These are phyloP conservation scores for Termitomyces heimii DNA, from an alignment of 768 basidiomycete genomes.

Conservation along the genomic window DNA sequence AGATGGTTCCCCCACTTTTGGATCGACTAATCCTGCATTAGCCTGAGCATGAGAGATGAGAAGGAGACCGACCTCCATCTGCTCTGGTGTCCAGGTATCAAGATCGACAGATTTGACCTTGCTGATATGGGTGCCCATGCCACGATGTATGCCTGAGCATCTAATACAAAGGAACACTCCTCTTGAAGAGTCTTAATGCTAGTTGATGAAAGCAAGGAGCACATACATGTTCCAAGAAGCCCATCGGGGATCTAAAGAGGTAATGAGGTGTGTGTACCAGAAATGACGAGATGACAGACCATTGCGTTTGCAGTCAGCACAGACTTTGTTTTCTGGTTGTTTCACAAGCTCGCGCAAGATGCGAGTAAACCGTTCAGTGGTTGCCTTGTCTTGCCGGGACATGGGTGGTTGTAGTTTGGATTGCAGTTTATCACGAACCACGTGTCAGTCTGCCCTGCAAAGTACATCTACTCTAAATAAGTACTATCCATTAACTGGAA, in stretches of 20 bases:
- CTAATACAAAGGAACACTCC: conserved; percentile 95
- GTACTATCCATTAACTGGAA: too few relatives aligned
- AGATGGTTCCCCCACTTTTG: conserved; percentile 93
- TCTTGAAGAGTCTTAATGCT: conserved; percentile 29
- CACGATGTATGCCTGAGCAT: conserved; percentile 95
- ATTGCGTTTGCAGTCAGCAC: conserved; percentile 95
- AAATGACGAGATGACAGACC: conserved; percentile 43
- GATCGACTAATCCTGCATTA: conserved; percentile 46
- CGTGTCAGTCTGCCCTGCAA: too few relatives aligned
- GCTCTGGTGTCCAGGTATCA: conserved; percentile 96
- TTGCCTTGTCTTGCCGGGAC: conserved; percentile 75
- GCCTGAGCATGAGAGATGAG: neutral
- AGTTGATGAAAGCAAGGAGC: neutral
- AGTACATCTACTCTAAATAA: too few relatives aligned
- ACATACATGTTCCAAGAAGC: conserved; percentile 93
- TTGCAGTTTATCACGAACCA: neutral
- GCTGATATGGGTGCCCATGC: conserved; percentile 98
- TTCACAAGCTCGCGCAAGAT: conserved; percentile 86
- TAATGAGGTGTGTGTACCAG: conserved; percentile 1
- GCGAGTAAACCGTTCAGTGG: conserved; percentile 71
- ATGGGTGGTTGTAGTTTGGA: conserved; percentile 20
- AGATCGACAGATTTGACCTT: conserved; percentile 97
- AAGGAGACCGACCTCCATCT: conserved; percentile 68
- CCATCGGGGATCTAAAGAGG: conserved; percentile 83
- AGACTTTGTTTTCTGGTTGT: conserved; percentile 86